Percentiles rank a stretch among this genome's conserved stretches.
These are phyloP conservation scores for Rickenella mellea DNA, from an alignment of 768 basidiomycete species.

Conservation along the genomic window DNA sequence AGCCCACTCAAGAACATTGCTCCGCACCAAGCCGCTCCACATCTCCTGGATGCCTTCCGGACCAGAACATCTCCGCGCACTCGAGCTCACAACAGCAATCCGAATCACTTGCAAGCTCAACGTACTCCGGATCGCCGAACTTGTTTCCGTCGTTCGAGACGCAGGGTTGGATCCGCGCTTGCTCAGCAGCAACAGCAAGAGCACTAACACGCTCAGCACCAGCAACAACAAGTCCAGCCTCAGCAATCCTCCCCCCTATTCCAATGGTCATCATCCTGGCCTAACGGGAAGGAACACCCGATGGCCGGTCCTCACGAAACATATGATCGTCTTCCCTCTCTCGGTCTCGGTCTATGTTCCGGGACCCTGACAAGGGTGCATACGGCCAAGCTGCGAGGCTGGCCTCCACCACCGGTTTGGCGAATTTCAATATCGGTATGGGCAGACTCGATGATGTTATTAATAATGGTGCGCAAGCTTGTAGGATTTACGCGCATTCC, in stretches of 20 bases:
- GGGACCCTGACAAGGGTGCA: not conserved
- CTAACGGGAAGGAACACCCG: not conserved
- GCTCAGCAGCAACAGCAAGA: not conserved
- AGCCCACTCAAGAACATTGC: conserved; percentile 1
- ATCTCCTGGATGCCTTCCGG: not conserved
- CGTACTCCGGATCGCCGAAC: too few species aligned
- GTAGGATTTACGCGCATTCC: not conserved
- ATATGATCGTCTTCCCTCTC: not conserved
- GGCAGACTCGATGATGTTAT: not conserved
- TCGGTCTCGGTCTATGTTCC: not conserved
- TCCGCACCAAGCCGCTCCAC: not conserved
- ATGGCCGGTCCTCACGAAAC: not conserved
- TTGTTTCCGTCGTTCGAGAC: not conserved
- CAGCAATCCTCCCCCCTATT: not conserved
- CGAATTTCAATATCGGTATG: not conserved
- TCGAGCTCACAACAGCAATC: not conserved
- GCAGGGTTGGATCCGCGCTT: not conserved
- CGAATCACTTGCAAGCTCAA: not conserved
- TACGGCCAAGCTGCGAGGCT: not conserved
- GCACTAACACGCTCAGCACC: not conserved
- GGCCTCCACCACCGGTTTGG: not conserved
- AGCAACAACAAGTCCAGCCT: not conserved
- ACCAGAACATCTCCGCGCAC: not conserved
- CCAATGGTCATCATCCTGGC: not conserved
- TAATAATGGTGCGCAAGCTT: not conserved